Conservation (phyloP, 106 monocot genomes). For the Acorus calamus region DNA sequence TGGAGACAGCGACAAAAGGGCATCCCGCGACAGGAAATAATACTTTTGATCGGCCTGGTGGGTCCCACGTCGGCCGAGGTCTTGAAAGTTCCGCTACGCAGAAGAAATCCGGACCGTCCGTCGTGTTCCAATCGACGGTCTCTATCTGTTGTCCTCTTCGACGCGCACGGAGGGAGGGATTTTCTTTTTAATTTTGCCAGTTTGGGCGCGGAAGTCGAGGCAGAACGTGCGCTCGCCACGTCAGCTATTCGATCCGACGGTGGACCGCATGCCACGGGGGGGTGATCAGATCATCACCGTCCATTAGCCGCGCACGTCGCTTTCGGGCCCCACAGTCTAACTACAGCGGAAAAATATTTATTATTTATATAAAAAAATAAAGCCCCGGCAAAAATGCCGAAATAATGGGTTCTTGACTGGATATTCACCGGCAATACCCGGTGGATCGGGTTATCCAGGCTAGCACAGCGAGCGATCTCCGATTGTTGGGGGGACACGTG, state of each 20-base stretch:
- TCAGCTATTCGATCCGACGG: no score
- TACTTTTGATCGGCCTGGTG: neutral
- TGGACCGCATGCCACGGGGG: no score
- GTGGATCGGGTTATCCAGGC: neutral
- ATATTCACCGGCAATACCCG: neutral
- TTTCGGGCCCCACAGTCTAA: no score
- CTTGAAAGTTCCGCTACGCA: neutral
- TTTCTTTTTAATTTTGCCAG: no score
- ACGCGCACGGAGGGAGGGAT: neutral
- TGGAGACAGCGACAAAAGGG: neutral
- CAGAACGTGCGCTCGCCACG: no score
- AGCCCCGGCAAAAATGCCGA: no score
- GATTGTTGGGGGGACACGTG: slow-evolving; percentile 4
- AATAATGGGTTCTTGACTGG: neutral
- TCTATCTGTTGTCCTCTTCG: neutral
- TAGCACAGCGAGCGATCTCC: neutral
- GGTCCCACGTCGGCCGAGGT: neutral
- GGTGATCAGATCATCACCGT: no score
- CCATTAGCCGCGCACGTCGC: no score
- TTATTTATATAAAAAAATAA: no score
- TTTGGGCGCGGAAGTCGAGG: no score
- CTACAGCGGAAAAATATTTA: no score
- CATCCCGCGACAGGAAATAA: neutral
- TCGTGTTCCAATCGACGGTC: neutral
- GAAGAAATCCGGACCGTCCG: neutral